These are phyloP conservation scores for Angophora floribunda DNA, from an alignment of 345 rosid genomes.

Conservation along the genomic window DNA sequence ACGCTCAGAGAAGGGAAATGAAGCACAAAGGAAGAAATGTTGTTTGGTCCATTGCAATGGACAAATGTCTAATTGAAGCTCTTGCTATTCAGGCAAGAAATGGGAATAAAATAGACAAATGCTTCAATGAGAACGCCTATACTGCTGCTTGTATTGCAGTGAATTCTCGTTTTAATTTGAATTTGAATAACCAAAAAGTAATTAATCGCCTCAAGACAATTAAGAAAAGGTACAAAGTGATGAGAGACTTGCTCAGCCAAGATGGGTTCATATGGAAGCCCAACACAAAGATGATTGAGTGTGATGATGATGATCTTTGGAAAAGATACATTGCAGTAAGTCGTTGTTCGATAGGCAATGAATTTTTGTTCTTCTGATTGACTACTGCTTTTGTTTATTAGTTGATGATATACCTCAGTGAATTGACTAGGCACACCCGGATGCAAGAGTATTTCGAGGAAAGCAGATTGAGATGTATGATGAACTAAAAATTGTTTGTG, in stretches of 20 bases:
- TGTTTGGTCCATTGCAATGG: constrained; percentile 87
- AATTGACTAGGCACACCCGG: constrained; percentile 55
- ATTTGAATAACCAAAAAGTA: constrained; percentile 74
- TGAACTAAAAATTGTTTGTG: constrained; percentile 75
- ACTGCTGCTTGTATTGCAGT: constrained; percentile 72
- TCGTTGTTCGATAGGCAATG: background rate
- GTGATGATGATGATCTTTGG: constrained; percentile 71
- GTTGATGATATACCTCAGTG: background rate
- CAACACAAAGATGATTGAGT: constrained; percentile 53
- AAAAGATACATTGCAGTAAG: constrained; percentile 70
- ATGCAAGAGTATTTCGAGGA: constrained; percentile 69
- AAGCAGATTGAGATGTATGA: constrained; percentile 85
- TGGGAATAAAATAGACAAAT: constrained; percentile 77
- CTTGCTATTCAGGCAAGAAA: constrained; percentile 72
- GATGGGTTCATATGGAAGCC: constrained; percentile 84
- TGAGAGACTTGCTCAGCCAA: constrained; percentile 64
- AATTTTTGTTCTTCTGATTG: background rate
- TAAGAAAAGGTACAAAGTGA: constrained; percentile 75
- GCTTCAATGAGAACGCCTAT: constrained; percentile 74
- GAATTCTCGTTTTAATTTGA: constrained; percentile 54
- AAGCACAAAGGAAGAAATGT: constrained; percentile 87
- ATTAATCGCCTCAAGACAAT: constrained; percentile 84
- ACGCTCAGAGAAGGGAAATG: constrained; percentile 49
- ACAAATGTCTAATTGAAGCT: constrained; percentile 80
- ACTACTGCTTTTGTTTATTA: background rate